These are phyloP conservation scores for Ramalina intermedia DNA, from an alignment of 495 filamentous ascomycete genomes.

Conservation along the genomic window DNA sequence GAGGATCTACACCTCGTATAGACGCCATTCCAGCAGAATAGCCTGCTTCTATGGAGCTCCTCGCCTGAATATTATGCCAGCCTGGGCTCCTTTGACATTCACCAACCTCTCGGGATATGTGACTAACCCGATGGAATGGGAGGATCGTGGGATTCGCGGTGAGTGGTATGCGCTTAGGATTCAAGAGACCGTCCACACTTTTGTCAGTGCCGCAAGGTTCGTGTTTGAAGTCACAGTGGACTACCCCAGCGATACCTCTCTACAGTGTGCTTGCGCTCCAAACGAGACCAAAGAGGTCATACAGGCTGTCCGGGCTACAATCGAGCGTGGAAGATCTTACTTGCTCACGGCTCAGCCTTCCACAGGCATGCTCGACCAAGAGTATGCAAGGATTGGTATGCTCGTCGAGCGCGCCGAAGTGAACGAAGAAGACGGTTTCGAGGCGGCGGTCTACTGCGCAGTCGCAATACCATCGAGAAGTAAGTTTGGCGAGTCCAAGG, in stretches of 20 bases:
- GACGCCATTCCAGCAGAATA: not conserved
- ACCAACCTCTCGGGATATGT: not conserved
- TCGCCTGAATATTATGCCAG: not conserved
- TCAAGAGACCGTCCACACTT: too few species aligned
- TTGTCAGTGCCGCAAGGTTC: not conserved
- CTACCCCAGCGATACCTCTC: not conserved
- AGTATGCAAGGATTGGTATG: not conserved
- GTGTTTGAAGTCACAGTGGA: not conserved
- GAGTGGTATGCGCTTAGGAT: slow-evolving; percentile 1
- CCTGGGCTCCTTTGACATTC: slow-evolving; percentile 5
- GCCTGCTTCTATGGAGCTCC: not conserved
- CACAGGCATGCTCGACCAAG: not conserved
- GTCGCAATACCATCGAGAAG: not conserved
- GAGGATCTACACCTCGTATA: slow-evolving; percentile 1
- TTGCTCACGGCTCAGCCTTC: not conserved
- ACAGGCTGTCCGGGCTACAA: not conserved
- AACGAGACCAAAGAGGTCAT: slow-evolving; percentile 2
- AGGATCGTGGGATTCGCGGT: slow-evolving; percentile 4
- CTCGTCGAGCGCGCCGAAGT: slow-evolving; percentile 1
- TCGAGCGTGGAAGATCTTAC: not conserved
- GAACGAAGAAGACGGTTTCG: slow-evolving; percentile 2
- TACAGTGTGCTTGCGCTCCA: not conserved
- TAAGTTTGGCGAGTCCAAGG: not conserved
- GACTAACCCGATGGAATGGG: not conserved
- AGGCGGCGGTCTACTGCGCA: slow-evolving; percentile 1